Base-by-base conservation (phyloP, 176 grass and related monocot genomes). In the Hyparrhenia diplandra region DNA sequence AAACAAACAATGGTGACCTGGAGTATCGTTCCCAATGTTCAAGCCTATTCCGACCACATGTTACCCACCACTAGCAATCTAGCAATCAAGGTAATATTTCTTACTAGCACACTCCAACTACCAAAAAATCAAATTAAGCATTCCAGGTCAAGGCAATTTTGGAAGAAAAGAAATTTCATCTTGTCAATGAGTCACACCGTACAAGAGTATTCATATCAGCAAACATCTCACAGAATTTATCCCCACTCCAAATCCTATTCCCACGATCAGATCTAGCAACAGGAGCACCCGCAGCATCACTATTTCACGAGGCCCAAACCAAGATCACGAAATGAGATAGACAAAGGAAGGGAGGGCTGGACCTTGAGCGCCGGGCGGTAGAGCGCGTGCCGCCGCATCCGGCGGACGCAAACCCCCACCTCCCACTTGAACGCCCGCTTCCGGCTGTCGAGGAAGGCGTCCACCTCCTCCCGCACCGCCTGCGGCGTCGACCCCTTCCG, bases 391-490 rank as follows among this genome's bases (percentile, higher is more conserved):
- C 67, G 81, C 13, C 92, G 88, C 75, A 99, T 91, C 40, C 88
- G 88, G 80, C 90, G 85, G 64, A 99, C 72, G 73, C 92, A 80
- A n/a, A 91, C 90, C 30, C 80, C 93, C 24, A 99, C 96, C 82
- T 99, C 96, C 96, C 96, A 99, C 80, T 99, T 99, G 85, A 88
- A 90, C 28, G 94, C 96, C 62, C 85, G 87, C 76, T 95, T 95
- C 79, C 87, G 87, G 88, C 93, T 99, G 79, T 67, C 88, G 86
- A 99, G 82, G 90, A 99, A 99, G 79, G 29, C 83, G 13, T 95
- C 93, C 75, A 93, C 88, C 86, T 99, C 84, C 75, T 76, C 65
- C 55, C 93, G 85, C 72, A 95, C 93, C 41, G 79, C 86, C 90
- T 86, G 85, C 75, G 90, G 90, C 54, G 82, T 80, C 54, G 80